Evolutionary conservation across 202 grass and related monocot species (phyloP).

Genomic region (Brachypodium distachyon): DNA sequence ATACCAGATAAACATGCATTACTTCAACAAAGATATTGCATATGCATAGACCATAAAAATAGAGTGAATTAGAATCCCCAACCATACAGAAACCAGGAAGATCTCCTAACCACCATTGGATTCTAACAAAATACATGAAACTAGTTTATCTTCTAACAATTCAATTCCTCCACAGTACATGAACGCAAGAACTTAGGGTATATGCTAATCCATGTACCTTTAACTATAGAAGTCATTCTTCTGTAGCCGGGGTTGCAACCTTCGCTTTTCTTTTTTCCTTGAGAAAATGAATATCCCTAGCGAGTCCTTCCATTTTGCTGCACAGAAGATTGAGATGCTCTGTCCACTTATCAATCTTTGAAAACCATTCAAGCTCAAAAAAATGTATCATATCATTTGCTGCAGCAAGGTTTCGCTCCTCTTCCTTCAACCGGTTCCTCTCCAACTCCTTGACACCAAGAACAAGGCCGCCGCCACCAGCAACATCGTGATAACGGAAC

Average conservation of each 20-base stretch:
- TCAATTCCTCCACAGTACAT: not conserved
- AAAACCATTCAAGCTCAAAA: constrained; percentile 57
- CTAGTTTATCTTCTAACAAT: constrained; percentile 7
- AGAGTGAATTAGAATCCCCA: not conserved
- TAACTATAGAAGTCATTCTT: constrained; percentile 28
- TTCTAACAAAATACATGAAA: constrained; percentile 8
- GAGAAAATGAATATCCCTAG: constrained; percentile 22
- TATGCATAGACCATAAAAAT: constrained; percentile 2
- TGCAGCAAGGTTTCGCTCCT: constrained; percentile 30
- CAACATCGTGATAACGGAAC: constrained; percentile 59
- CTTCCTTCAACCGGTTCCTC: constrained; percentile 40
- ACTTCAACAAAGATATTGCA: not conserved
- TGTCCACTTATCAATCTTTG: constrained; percentile 31
- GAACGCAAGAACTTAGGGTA: not conserved
- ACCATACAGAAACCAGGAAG: not conserved
- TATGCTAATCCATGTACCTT: constrained; percentile 31
- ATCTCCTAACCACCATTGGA: not conserved
- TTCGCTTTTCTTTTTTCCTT: constrained; percentile 36
- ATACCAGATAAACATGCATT: not conserved
- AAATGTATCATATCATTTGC: constrained; percentile 35
- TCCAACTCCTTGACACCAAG: constrained; percentile 74
- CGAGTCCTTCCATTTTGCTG: constrained; percentile 15
- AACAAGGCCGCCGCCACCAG: constrained; percentile 73
- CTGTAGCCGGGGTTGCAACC: constrained; percentile 18
- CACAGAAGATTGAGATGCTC: not conserved